Base-by-base conservation (phyloP, 2,329 filamentous ascomycete genomes). In the Lecanicillium sp. region DNA sequence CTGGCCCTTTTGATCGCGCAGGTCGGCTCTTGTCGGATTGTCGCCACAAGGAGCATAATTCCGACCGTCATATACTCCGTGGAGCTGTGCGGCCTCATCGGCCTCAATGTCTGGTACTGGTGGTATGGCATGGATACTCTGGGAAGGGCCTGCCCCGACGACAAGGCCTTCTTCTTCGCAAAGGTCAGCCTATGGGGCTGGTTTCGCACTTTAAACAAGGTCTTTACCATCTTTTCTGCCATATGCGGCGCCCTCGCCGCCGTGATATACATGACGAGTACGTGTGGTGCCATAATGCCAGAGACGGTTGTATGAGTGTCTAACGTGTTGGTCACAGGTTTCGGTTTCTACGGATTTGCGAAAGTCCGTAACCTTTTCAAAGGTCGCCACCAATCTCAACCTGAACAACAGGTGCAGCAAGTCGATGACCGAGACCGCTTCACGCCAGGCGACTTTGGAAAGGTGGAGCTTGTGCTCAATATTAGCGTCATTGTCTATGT, bases 101-200 rank as follows among this genome's bases (percentile, higher is more conserved):
- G 35, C 8, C 37, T 50, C 5, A 49, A 44, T n/a, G 39, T 42
- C 14, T 53, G 49, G 47, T 53, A 49, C 17, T 52, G 48, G 48
- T 52, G 48, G 49, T 38, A 47, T 15, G 49, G 48, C 19, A 48
- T 51, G 49, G 50, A 52, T 18, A 42, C 44, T 10, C 40, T 53
- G 30, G 42, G 37, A 4, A 36, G 43, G 2, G 38, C 42, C 4
- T 53, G 50, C 20, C 35, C 39, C 9, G 47, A 51, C 18, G 48
- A 52, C 44, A 49, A 50, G 27, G 47, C 47, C 18, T 55, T 54
- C 29, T 46, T 51, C 39, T 58, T 59, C 39, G 49, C 48, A 10
- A 52, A 54, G 31, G 49, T 51, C 28, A 49, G 47, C 42, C 47
- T 53, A 13, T 53, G 49, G 48, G 38, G 47, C 13, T 53, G 50